Conservation (phyloP, 371 early-diverging fungal species). For the Rhizomucor pusillus region DNA sequence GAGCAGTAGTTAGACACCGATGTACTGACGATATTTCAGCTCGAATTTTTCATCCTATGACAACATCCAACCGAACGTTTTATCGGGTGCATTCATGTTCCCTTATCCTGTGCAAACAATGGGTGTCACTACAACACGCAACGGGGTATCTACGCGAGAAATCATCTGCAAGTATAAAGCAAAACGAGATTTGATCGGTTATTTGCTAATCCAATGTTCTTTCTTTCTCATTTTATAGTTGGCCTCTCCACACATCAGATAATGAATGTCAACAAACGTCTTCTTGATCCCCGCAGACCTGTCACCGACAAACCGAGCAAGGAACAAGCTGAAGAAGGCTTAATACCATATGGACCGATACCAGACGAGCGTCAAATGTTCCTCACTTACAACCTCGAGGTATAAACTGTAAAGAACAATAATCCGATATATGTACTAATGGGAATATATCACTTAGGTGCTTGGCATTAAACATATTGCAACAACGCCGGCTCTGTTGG, state of each 20-base stretch:
- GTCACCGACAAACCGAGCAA: conserved; percentile 47
- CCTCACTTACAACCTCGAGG: conserved; percentile 69
- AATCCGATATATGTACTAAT: background rate
- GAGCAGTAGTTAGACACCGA: conserved; percentile 3
- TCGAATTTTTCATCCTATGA: conserved; percentile 74
- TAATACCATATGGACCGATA: conserved; percentile 75
- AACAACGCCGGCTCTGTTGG: conserved; percentile 76
- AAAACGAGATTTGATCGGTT: too few species aligned
- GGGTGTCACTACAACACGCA: conserved; percentile 81
- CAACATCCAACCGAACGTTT: conserved; percentile 67
- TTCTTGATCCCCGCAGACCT: conserved; percentile 88
- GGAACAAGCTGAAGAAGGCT: conserved; percentile 78
- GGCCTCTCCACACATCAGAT: conserved; percentile 71
- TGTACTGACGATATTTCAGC: conserved; percentile 25
- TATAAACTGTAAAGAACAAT: conserved; percentile 11
- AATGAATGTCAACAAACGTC: conserved; percentile 71
- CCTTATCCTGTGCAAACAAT: conserved; percentile 68
- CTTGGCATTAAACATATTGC: conserved; percentile 64
- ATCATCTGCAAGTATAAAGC: conserved; percentile 61
- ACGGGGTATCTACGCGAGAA: conserved; percentile 85
- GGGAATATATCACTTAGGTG: conserved; percentile 30
- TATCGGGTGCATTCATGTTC: conserved; percentile 73
- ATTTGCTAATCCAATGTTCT: too few species aligned
- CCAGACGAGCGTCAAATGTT: conserved; percentile 72
- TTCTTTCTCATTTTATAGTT: conserved; percentile 38